Percentiles rank a stretch among this genome's conserved stretches.
These are phyloP conservation scores for Suillus clintonianus DNA, from an alignment of 768 basidiomycete species.

Conservation along the genomic window DNA sequence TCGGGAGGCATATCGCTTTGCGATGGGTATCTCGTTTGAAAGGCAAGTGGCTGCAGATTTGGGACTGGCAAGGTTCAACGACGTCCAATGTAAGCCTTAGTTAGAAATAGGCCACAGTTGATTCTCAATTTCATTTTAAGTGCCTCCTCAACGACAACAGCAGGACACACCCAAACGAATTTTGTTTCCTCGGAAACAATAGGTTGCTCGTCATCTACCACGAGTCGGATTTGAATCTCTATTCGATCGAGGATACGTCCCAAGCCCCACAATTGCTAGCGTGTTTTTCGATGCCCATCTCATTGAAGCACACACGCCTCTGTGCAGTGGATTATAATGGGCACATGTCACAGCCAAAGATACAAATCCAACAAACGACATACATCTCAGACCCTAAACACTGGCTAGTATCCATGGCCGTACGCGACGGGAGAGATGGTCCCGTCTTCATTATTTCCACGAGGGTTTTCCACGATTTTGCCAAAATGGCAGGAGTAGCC, in stretches of 20 bases:
- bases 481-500: neutral
- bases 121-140: neutral
- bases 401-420: neutral
- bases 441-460: neutral
- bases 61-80: neutral
- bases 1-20: neutral
- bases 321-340: neutral
- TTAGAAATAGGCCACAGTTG: neutral
- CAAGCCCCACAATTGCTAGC: neutral
- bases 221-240: neutral
- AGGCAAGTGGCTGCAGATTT: neutral
- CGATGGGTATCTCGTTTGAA: neutral
- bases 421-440: too few relatives aligned
- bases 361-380: neutral
- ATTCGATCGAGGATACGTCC: neutral
- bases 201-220: neutral
- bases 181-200: neutral
- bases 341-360: neutral
- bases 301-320: neutral
- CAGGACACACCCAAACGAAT: neutral
- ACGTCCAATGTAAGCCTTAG: neutral
- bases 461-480: neutral
- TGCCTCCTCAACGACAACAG: neutral
- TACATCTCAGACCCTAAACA: neutral
- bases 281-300: neutral